Conservation (phyloP, 208 protist genomes). For the Paratrypanosoma confusum region DNA sequence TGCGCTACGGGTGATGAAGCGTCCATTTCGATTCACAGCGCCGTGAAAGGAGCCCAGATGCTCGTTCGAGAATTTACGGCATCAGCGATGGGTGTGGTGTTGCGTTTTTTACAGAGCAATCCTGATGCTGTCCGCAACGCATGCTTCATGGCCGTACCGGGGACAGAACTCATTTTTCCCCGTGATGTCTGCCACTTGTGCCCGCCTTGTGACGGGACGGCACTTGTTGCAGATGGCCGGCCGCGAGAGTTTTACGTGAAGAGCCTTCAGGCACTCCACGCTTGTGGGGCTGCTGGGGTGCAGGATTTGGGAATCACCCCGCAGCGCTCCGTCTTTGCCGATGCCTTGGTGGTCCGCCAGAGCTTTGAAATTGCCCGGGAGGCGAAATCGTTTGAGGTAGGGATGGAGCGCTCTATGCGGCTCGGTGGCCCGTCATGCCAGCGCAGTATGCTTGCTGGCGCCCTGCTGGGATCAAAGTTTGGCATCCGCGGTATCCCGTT, state of each 20-base stretch:
- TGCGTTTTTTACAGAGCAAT: constrained; percentile 74
- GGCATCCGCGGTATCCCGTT: constrained; percentile 54
- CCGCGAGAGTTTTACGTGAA: not conserved
- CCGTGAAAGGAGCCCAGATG: not conserved
- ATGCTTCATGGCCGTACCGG: constrained; percentile 42
- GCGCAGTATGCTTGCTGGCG: constrained; percentile 71
- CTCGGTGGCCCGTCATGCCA: constrained; percentile 35
- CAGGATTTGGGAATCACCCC: constrained; percentile 1
- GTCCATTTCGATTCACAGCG: not conserved
- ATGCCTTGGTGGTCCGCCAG: constrained; percentile 42
- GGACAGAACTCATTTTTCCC: constrained; percentile 37
- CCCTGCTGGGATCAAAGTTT: constrained; percentile 51
- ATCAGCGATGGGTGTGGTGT: constrained; percentile 36
- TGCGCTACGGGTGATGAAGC: not conserved
- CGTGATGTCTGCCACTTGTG: constrained; percentile 19
- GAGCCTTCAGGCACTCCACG: not conserved
- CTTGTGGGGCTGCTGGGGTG: constrained; percentile 8
- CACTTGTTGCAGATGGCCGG: not conserved
- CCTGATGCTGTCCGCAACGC: constrained; percentile 58
- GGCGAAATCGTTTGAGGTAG: constrained; percentile 32
- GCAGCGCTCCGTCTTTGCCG: constrained; percentile 13
- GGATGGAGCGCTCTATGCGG: constrained; percentile 41
- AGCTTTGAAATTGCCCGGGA: constrained; percentile 33
- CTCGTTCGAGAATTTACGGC: constrained; percentile 10
- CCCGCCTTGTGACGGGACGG: constrained; percentile 1